Evolutionary conservation across 1,284 basidiomycete genomes (phyloP).

Genomic region (Cutaneotrichosporon sp.): DNA sequence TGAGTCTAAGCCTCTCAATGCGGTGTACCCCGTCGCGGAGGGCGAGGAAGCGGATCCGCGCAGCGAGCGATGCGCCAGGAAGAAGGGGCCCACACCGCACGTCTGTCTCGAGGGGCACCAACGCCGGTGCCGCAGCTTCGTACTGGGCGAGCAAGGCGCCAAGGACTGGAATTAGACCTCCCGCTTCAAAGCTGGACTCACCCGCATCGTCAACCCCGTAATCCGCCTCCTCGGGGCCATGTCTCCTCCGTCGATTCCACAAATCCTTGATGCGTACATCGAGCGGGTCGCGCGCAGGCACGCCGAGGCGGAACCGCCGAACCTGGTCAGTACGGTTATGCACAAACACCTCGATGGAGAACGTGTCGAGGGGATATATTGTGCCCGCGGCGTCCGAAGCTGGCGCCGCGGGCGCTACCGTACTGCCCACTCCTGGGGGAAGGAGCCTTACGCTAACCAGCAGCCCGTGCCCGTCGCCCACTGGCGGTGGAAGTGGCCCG

Average conservation of each 20-base stretch:
- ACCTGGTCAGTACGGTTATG: slow-evolving; percentile 76
- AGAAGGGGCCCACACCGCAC: slow-evolving; percentile 74
- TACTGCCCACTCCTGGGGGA: not conserved
- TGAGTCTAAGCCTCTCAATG: slow-evolving; percentile 66
- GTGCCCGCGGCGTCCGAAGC: slow-evolving; percentile 26
- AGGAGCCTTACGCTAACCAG: slow-evolving; percentile 70
- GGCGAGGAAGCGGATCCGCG: slow-evolving; percentile 79
- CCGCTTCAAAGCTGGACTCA: slow-evolving; percentile 7
- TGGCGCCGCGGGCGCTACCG: not conserved
- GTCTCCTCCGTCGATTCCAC: slow-evolving; percentile 18
- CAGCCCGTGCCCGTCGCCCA: slow-evolving; percentile 44
- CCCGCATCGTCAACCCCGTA: slow-evolving; percentile 29
- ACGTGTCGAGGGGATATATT: slow-evolving; percentile 67
- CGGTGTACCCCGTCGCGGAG: slow-evolving; percentile 72
- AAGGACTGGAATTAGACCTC: slow-evolving; percentile 38
- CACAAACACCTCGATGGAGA: slow-evolving; percentile 80
- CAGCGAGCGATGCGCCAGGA: slow-evolving; percentile 73
- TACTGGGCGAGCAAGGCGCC: slow-evolving; percentile 26
- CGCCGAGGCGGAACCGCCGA: slow-evolving; percentile 68
- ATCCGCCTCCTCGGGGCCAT: slow-evolving; percentile 16
- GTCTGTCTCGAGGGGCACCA: slow-evolving; percentile 72
- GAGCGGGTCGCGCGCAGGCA: slow-evolving; percentile 55
- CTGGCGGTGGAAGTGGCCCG: not conserved
- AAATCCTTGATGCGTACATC: slow-evolving; percentile 33
- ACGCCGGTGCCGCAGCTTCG: slow-evolving; percentile 49